Evolutionary conservation across 1,284 basidiomycete genomes (phyloP), one percentile per base, ranked within the genome.

Genomic region (Leucoagaricus sp.): DNA sequence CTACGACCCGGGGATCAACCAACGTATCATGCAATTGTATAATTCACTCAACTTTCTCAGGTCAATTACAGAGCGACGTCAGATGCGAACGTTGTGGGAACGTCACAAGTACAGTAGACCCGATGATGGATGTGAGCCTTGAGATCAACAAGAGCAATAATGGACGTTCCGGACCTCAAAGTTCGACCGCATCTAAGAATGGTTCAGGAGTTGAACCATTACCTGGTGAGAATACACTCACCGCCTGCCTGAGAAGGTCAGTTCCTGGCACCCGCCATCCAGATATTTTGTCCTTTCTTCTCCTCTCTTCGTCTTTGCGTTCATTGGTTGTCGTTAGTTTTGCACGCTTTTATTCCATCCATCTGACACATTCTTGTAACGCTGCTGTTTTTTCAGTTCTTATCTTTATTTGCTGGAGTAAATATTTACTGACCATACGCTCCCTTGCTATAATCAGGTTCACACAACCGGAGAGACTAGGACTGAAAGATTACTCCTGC

Each of bases 91-190:
- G 86, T 6, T 91, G 89, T 64, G 83, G 85, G 2, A 89, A 85
- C 57, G 81, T 85, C 3, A 95, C 87, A 4, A 87, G 82, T 21
- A 94, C 93, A 0, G 75, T 89, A 36, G 96, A 98, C 65, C 94
- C 93, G 1, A 92, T 96, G 76, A 78, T 98, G 23, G 96, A 98
- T 65, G 81, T 98, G 61, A 96, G 92, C 65, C 79, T 98, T 36
- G 94, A 97, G 67, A 76, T 98, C 60, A 85, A 81, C 60, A 57
- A 57, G 31, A 51, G 13, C 23, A 28, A 13, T 21, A 38, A 34
- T 19, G 55, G 49, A 21, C 49, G 55, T 15, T 41, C 55, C n/a
- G 55, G 55, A 34, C 4, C n/a, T 17, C 47, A 51, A 31, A 44
- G 23, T 3, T 15, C 49, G 31, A 33, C 12, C 2, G 19, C 28